Conservation (phyloP, 139 green algal species). For the Haematococcus sp. region DNA sequence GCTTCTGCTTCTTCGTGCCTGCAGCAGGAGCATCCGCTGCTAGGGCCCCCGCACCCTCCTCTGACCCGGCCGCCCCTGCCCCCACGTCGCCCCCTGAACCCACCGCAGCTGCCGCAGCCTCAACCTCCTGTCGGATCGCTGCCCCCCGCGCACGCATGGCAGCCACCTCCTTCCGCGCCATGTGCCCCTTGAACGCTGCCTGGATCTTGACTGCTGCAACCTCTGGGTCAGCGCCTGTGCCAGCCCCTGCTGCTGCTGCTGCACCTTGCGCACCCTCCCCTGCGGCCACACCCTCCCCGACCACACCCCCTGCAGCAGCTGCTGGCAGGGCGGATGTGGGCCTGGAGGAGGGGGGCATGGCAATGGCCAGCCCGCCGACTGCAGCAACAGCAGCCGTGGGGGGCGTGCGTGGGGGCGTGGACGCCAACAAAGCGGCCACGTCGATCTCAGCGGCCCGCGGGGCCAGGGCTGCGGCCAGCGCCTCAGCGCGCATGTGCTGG, state of each 20-base stretch:
- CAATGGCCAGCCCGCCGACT: too few species aligned
- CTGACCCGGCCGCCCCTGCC: background rate
- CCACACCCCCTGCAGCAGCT: too few species aligned
- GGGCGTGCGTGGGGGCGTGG: background rate
- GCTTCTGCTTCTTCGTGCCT: background rate
- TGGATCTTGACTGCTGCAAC: slow-evolving; percentile 24
- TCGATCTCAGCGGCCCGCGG: background rate
- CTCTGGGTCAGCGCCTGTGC: slow-evolving; percentile 6
- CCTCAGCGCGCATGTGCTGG: slow-evolving; percentile 3
- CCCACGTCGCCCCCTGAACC: background rate
- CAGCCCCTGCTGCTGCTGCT: background rate
- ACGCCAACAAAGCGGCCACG: background rate
- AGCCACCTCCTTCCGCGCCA: slow-evolving; percentile 29
- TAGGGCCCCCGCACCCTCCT: too few species aligned
- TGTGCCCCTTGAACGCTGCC: slow-evolving; percentile 18
- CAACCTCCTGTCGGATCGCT: background rate
- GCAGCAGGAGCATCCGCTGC: too few species aligned
- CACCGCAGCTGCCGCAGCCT: background rate
- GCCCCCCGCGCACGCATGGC: slow-evolving; percentile 16
- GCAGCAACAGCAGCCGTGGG: too few species aligned
- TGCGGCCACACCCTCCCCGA: too few species aligned
- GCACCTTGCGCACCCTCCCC: too few species aligned
- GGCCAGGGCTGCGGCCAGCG: slow-evolving; percentile 5
- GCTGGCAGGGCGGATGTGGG: too few species aligned
- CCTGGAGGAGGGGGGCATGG: too few species aligned